Conservation (phyloP, 1,139 yeast genomes). For the Saccharomyces pastorianus region DNA sequence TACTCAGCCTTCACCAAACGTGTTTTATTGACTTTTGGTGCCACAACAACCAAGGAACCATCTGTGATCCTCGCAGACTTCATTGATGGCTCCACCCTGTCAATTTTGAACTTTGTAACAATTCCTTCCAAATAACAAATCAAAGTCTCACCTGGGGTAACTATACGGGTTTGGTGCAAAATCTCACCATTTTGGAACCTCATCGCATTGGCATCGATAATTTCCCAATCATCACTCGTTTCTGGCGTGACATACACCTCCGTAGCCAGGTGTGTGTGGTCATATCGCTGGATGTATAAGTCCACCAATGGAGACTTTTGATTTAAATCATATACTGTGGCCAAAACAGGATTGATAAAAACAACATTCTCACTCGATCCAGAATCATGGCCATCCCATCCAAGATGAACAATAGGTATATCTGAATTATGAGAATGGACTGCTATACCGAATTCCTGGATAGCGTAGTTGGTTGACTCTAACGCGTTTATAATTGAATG, state of each 20-base stretch:
- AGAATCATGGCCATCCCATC: slow-evolving; percentile 72
- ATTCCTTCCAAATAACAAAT: slow-evolving; percentile 61
- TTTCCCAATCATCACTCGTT: slow-evolving; percentile 80
- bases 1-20: slow-evolving; percentile 10
- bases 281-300: slow-evolving; percentile 32
- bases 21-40: slow-evolving; percentile 58
- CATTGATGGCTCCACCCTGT: slow-evolving; percentile 47
- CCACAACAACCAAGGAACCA: slow-evolving; percentile 72
- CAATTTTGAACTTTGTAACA: slow-evolving; percentile 51
- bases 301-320: slow-evolving; percentile 32
- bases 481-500: slow-evolving; percentile 15
- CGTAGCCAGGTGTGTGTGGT: slow-evolving; percentile 44
- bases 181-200: slow-evolving; percentile 60
- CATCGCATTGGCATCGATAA: slow-evolving; percentile 75
- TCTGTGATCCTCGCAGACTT: slow-evolving; percentile 56
- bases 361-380: slow-evolving; percentile 32
- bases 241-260: slow-evolving; percentile 73
- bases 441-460: slow-evolving; percentile 21
- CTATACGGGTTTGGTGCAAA: slow-evolving; percentile 74
- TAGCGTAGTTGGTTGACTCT: slow-evolving; percentile 17
- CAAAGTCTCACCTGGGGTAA: slow-evolving; percentile 50
- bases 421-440: slow-evolving; percentile 10
- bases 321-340: slow-evolving; percentile 36
- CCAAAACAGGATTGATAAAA: slow-evolving; percentile 53
- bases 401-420: slow-evolving; percentile 39